phyloP scores from a whole-genome alignment of 2,329 filamentous ascomycete species.

The Trichoderma endophyticum region DNA sequence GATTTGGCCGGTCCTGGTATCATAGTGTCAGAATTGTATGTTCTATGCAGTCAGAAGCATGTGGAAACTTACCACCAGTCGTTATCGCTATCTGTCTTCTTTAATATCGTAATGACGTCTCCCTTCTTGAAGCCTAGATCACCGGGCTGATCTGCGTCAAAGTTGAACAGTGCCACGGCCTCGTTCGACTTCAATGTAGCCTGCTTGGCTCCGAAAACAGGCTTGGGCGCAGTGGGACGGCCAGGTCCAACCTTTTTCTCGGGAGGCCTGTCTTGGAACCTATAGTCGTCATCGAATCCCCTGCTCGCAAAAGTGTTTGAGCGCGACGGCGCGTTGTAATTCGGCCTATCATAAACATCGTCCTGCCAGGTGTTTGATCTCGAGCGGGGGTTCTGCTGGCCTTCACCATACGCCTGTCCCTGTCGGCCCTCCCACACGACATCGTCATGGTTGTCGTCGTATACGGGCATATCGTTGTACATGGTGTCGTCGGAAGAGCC shows the following conservation, averaged over 20 bases:
- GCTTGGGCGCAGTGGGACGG: conserved; percentile 84
- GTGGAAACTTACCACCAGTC: conserved; percentile 79
- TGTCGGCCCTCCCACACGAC: conserved; percentile 77
- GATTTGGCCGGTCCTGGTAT: conserved; percentile 77
- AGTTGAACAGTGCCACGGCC: conserved; percentile 87
- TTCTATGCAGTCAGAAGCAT: not conserved
- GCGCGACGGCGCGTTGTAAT: conserved; percentile 41
- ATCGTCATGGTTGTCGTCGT: conserved; percentile 78
- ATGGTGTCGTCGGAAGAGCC: conserved; percentile 57
- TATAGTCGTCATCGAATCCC: conserved; percentile 48
- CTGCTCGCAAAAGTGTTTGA: conserved; percentile 50
- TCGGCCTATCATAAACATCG: conserved; percentile 65
- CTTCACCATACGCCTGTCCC: conserved; percentile 69
- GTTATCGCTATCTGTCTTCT: conserved; percentile 88
- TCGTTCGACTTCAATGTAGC: conserved; percentile 66
- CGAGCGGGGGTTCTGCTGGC: conserved; percentile 38
- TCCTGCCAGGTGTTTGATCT: conserved; percentile 72
- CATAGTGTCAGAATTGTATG: not conserved
- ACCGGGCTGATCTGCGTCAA: conserved; percentile 88
- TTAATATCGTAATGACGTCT: conserved; percentile 89
- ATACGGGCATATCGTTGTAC: conserved; percentile 93
- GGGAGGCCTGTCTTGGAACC: conserved; percentile 47
- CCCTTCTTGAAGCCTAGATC: conserved; percentile 97
- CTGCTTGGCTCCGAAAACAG: conserved; percentile 65
- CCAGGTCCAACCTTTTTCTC: conserved; percentile 59